These are phyloP conservation scores for Elongisporangium undulatum DNA, from an alignment of 352 stramenopile genomes.

Conservation along the genomic window DNA sequence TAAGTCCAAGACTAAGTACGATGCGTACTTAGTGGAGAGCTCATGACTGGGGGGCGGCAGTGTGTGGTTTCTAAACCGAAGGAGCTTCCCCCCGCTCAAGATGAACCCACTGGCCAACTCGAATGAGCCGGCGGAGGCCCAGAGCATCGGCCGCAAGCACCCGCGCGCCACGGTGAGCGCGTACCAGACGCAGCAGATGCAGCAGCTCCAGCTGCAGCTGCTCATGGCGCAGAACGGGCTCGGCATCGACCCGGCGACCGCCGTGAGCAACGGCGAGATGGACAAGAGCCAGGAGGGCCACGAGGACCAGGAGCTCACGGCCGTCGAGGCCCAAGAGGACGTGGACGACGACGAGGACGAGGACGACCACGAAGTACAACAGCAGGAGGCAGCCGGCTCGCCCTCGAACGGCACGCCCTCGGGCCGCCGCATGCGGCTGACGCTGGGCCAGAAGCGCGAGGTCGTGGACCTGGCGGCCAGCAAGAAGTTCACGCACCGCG, in stretches of 20 bases:
- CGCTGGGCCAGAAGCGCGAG: conserved; percentile 82
- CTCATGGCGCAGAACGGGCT: conserved; percentile 12
- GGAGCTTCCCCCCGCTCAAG: conserved; percentile 4
- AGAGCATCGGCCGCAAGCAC: conserved; percentile 16
- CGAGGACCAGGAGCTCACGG: conserved; percentile 17
- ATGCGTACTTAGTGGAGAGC: background rate
- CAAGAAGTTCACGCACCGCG: conserved; percentile 84
- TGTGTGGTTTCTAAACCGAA: conserved; percentile 10
- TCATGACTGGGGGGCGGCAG: background rate
- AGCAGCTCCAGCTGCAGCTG: conserved; percentile 15
- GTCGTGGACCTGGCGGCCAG: conserved; percentile 78
- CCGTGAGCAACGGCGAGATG: conserved; percentile 4
- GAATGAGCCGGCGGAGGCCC: background rate
- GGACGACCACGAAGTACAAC: background rate
- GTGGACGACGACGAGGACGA: conserved; percentile 1
- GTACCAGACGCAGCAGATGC: conserved; percentile 2
- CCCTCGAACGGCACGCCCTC: background rate
- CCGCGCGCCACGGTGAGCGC: background rate
- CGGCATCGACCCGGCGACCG: conserved; percentile 4
- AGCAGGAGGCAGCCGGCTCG: background rate
- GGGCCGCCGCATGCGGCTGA: conserved; percentile 64
- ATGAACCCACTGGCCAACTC: background rate
- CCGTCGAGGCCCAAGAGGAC: conserved; percentile 13
- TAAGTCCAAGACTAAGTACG: conserved; percentile 2
- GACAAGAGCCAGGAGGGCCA: conserved; percentile 1